Base-by-base conservation (phyloP, 176 grass and related monocot species). In the Oropetium thomaeum region DNA sequence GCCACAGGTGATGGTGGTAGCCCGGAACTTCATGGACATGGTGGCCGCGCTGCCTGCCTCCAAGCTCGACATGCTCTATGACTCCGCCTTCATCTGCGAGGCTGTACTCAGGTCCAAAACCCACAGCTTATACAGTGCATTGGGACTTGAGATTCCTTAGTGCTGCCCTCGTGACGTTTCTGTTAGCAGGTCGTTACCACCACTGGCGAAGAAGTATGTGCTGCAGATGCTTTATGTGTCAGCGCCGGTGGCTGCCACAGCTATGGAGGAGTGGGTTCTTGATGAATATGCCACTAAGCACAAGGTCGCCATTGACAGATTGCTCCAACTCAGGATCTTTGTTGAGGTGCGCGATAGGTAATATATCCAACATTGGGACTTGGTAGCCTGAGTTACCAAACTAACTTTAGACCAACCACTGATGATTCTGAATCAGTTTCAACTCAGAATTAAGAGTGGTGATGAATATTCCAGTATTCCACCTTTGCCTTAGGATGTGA, bases 21-120 rank as follows among this genome's bases (percentile, higher is more conserved):
- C 91, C 4, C 87, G 88, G 58, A 98, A 94, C 67, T 98, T 98
- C 79, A 98, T 94, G 95, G 95, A 94, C 79, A 92, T 97, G 94
- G 94, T 97, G 88, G 90, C 90, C 0, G 88, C 94, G 3, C 57
- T 97, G 66, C 94, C 94, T 5, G 85, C 88, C 1, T 17, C 81
- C 73, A 97, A 97, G 81, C 77, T 97, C 0, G 88, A 91, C 62
- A 90, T 80, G 73, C 94, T 97, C 44, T 97, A 97, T 22, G 88
- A 93, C 39, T 93, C 85, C 8, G 66, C 86, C 62, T 97, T 97
- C 81, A 97, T 97, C 76, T 97, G 94, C 13, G 94, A 97, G 85
- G 94, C 94, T 5, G 78, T 93, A 52, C 90, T 97, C 76, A 90
- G 93, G 93, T 93, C 31, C 42, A 11, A n/a, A 38, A 28, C 38